These are phyloP conservation scores for Podila epigama DNA, from an alignment of 192 early-diverging fungal genomes.

Conservation along the genomic window DNA sequence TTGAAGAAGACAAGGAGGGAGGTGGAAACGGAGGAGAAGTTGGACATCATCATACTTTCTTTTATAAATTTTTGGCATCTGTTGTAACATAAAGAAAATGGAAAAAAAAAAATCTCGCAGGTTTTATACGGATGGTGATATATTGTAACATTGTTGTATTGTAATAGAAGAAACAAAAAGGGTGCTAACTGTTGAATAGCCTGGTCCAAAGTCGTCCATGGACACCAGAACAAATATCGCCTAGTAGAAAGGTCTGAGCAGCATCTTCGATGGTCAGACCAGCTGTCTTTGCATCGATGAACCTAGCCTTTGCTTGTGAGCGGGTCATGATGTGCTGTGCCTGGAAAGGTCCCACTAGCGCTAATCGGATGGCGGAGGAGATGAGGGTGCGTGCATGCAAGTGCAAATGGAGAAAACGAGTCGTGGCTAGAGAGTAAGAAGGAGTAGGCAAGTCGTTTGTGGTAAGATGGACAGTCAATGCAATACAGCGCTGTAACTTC, in stretches of 20 bases:
- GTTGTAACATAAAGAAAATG: not conserved
- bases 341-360: slow-evolving; percentile 88
- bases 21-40: not conserved
- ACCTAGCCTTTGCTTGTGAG: slow-evolving; percentile 59
- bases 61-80: not conserved
- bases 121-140: too few relatives aligned
- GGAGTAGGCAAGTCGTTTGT: not conserved
- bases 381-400: slow-evolving; percentile 86
- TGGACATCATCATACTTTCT: too few relatives aligned
- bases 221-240: slow-evolving; percentile 80
- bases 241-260: slow-evolving; percentile 70
- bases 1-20: too few relatives aligned
- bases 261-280: slow-evolving; percentile 60
- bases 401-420: slow-evolving; percentile 81
- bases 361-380: slow-evolving; percentile 88
- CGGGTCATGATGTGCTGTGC: slow-evolving; percentile 79
- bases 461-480: not conserved
- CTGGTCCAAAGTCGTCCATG: slow-evolving; percentile 81
- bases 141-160: not conserved
- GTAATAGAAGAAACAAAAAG: too few relatives aligned
- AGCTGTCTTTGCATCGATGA: slow-evolving; percentile 54
- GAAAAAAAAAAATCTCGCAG: too few relatives aligned
- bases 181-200: slow-evolving; percentile 82
- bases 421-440: slow-evolving; percentile 56
- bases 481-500: not conserved